A percentile compares a stretch with the other conserved stretches of the same genome.
phyloP scores from a whole-genome alignment of 768 basidiomycete species.

The Gautieria morchelliformis region DNA sequence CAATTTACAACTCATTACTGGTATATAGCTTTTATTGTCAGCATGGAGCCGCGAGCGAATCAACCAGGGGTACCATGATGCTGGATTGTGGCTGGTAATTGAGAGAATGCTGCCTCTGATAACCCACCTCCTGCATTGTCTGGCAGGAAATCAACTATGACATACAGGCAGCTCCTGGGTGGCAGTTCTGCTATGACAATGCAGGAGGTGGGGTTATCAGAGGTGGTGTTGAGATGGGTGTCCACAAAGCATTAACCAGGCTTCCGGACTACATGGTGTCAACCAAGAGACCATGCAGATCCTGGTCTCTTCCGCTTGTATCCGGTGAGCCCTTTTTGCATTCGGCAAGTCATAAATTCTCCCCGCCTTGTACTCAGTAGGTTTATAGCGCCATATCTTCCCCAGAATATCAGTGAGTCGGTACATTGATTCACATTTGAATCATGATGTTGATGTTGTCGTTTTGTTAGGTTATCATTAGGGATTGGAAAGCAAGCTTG shows the following conservation, averaged over 20 bases:
- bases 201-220: neutral
- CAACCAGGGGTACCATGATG: conserved; percentile 6
- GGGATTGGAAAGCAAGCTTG: conserved; percentile 3
- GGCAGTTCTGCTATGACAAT: neutral
- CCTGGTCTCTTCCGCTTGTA: conserved; percentile 2
- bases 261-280: neutral
- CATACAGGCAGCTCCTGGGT: too few species aligned
- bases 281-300: neutral
- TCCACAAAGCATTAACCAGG: conserved; percentile 2
- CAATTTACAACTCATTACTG: neutral
- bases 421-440: neutral
- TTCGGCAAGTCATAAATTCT: conserved; percentile 1
- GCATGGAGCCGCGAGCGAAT: conserved; percentile 9
- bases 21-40: neutral
- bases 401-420: conserved; percentile 1
- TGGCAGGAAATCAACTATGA: too few species aligned
- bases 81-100: conserved; percentile 2
- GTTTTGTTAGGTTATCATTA: neutral
- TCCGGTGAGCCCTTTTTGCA: conserved; percentile 8
- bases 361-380: neutral
- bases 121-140: too few species aligned
- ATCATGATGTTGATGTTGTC: neutral
- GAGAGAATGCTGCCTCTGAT: neutral
- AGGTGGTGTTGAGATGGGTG: conserved; percentile 5
- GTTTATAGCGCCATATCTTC: neutral